Evolutionary conservation across 768 basidiomycete genomes (phyloP).

Genomic region (Lactarius pseudohatsudake): DNA sequence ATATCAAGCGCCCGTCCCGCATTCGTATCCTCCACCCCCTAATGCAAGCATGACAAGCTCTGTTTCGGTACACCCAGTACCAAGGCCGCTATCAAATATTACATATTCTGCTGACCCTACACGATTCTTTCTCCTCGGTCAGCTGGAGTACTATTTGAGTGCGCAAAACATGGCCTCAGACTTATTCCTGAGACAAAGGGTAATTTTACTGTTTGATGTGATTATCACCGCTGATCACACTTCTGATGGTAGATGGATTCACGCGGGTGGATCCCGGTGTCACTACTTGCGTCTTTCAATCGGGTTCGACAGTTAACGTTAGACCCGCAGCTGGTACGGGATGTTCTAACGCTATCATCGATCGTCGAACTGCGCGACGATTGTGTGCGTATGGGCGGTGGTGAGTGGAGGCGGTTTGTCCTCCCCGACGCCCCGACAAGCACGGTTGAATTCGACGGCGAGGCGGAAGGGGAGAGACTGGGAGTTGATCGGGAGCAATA

Average conservation of each 20-base stretch:
- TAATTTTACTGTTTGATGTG: constrained; percentile 33
- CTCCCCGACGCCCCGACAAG: constrained; percentile 62
- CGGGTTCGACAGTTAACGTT: constrained; percentile 68
- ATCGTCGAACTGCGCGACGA: constrained; percentile 69
- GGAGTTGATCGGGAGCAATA: constrained; percentile 1
- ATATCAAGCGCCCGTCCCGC: constrained; percentile 32
- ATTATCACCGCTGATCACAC: constrained; percentile 14
- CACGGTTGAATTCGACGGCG: constrained; percentile 36
- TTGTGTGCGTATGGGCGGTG: constrained; percentile 64
- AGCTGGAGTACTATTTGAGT: constrained; percentile 92
- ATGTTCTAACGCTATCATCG: constrained; percentile 65
- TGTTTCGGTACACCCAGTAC: constrained; percentile 41
- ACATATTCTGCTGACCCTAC: constrained; percentile 64
- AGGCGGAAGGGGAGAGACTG: background rate
- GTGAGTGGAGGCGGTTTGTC: constrained; percentile 59
- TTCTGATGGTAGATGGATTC: constrained; percentile 72
- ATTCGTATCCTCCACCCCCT: constrained; percentile 32
- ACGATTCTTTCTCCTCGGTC: constrained; percentile 68
- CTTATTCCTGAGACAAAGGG: constrained; percentile 75
- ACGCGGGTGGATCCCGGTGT: constrained; percentile 82
- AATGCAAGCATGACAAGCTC: constrained; percentile 25
- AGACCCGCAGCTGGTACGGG: constrained; percentile 59
- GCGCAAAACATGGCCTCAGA: constrained; percentile 89
- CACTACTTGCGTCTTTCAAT: constrained; percentile 84
- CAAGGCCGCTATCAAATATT: constrained; percentile 46